phyloP scores from a whole-genome alignment of 495 filamentous ascomycete genomes.

The Lentithecium fluviatile region DNA sequence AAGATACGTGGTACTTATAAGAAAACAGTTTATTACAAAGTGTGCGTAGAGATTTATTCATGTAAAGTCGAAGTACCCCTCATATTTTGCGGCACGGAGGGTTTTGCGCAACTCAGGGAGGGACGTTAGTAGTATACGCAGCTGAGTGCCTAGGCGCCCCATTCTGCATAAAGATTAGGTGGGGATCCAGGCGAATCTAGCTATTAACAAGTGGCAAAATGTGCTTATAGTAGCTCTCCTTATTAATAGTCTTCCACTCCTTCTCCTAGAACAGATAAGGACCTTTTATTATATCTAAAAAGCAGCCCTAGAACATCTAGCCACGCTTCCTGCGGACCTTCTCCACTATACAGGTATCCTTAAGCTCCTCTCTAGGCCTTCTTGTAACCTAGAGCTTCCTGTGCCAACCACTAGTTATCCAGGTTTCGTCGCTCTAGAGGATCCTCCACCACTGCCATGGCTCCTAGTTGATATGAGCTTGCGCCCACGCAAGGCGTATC shows the following conservation, averaged over 20 bases:
- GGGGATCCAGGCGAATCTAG: constrained; percentile 20
- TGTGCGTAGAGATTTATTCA: too few relatives aligned
- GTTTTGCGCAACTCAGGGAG: too few relatives aligned
- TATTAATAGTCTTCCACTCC: constrained; percentile 27
- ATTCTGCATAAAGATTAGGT: constrained; percentile 28
- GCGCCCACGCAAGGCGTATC: background rate
- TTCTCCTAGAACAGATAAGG: constrained; percentile 37
- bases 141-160: constrained; percentile 27
- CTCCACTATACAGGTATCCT: constrained; percentile 32
- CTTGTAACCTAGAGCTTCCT: constrained; percentile 27
- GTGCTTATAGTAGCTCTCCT: constrained; percentile 2
- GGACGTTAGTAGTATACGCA: constrained; percentile 3
- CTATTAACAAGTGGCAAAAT: constrained; percentile 2
- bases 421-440: constrained; percentile 29
- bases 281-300: constrained; percentile 24
- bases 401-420: constrained; percentile 18
- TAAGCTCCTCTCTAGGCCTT: constrained; percentile 23
- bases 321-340: constrained; percentile 26
- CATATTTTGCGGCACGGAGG: too few relatives aligned
- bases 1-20: too few relatives aligned
- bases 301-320: constrained; percentile 39
- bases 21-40: too few relatives aligned
- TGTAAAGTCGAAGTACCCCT: too few relatives aligned
- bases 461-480: constrained; percentile 11
- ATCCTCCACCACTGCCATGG: constrained; percentile 17